phyloP scores from a whole-genome alignment of 495 filamentous ascomycete species.

The Podospora didyma region DNA sequence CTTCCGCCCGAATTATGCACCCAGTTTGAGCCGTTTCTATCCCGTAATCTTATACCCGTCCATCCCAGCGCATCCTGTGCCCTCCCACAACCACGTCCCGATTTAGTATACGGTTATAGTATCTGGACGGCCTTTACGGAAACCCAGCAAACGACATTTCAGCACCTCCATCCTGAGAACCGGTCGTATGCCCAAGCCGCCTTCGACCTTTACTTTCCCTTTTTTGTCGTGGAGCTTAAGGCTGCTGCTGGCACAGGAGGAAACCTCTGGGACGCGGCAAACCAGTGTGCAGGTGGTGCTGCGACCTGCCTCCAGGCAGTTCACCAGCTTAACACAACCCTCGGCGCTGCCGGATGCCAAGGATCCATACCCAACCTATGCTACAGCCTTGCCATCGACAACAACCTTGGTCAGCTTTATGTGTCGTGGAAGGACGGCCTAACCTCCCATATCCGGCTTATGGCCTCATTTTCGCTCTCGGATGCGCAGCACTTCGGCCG shows the following conservation, averaged over 20 bases:
- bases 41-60: constrained; percentile 2
- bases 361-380: constrained; percentile 1
- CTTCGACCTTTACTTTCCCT: neutral
- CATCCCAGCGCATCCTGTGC: neutral
- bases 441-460: neutral
- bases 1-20: neutral
- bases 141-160: neutral
- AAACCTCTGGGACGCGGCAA: constrained; percentile 5
- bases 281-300: constrained; percentile 7
- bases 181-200: constrained; percentile 5
- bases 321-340: neutral
- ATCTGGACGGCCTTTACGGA: neutral
- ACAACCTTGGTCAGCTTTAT: constrained; percentile 6
- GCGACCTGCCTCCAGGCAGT: neutral
- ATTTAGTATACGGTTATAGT: constrained; percentile 4
- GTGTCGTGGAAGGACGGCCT: constrained; percentile 2
- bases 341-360: neutral
- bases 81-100: neutral
- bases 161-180: neutral
- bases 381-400: constrained; percentile 8
- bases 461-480: constrained; percentile 1
- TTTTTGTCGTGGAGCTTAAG: constrained; percentile 7
- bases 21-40: neutral
- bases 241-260: constrained; percentile 6
- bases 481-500: neutral